Evolutionary conservation across 305 asterid species (phyloP), one percentile per base, ranked within the genome.

Genomic region (Fraxinus baroniana): DNA sequence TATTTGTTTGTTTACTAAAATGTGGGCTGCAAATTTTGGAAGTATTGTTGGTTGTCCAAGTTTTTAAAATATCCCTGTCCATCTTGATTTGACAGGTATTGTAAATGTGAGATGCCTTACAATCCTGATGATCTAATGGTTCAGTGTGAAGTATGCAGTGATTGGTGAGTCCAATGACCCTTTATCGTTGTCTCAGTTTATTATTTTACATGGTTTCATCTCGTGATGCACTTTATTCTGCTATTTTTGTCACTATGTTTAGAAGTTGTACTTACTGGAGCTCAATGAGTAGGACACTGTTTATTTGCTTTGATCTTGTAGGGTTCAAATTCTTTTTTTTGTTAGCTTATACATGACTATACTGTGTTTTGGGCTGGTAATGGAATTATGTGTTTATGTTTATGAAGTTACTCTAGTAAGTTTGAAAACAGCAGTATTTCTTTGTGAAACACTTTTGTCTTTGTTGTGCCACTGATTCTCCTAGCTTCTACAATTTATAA

Each of bases 61-160:
- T 74, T 81, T n/a, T 78, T 66, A 71, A 76, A 82, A 7, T 83
- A 15, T 49, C 22, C 2, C 22, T 49, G 78, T 72, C 79, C 81
- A 22, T 85, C 83, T 49, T 85, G 37, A 85, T 82, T 70, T 49
- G 84, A 79, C 89, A 94, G 98, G 89, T 94, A 90, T 80, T 94
- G 98, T 79, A 93, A 94, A 87, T 94, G 98, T 85, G 98, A 94
- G 87, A 94, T 94, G 98, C 97, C 98, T 80, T 93, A 91, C 86
- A 94, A 94, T 84, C 97, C 97, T 20, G 97, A 94, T 72, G 95
- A 94, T 87, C 94, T 94, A 36, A 94, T 94, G 98, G 89, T 94
- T 87, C 97, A 91, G 82, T 94, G 98, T 70, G 97, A 94, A 81
- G 95, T 87, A 70, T 94, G 98, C 86, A 90, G 86, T 79, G 97